phyloP scores from a whole-genome alignment of 1,284 basidiomycete species.

The Ceraceosorus bombacis region DNA sequence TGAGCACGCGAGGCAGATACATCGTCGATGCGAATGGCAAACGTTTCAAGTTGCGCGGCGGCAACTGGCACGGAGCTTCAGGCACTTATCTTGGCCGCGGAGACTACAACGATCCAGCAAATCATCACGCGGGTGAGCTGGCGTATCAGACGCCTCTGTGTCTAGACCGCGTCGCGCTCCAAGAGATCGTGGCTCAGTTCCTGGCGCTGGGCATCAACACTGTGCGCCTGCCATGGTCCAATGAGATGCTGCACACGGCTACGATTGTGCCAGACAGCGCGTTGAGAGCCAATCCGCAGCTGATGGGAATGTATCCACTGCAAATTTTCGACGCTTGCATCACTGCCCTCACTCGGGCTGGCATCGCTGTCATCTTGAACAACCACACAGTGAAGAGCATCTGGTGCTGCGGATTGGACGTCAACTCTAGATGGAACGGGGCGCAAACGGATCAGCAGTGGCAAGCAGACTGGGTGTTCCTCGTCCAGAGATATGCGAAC shows the following conservation, averaged over 20 bases:
- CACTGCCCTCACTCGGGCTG: slow-evolving; percentile 9
- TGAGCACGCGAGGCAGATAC: slow-evolving; percentile 15
- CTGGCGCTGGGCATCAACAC: slow-evolving; percentile 14
- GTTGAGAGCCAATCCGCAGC: slow-evolving; percentile 14
- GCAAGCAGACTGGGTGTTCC: slow-evolving; percentile 12
- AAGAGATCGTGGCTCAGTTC: slow-evolving; percentile 12
- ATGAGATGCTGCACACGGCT: slow-evolving; percentile 15
- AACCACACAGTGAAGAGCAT: slow-evolving; percentile 14
- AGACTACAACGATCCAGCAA: slow-evolving; percentile 6
- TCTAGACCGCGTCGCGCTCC: slow-evolving; percentile 13
- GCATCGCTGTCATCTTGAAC: slow-evolving; percentile 19
- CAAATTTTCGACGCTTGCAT: slow-evolving; percentile 13
- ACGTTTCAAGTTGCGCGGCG: slow-evolving; percentile 11
- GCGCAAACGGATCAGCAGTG: slow-evolving; percentile 9
- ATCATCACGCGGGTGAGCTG: slow-evolving; percentile 15
- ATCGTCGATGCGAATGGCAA: slow-evolving; percentile 14
- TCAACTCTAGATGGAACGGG: slow-evolving; percentile 15
- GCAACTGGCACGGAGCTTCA: slow-evolving; percentile 17
- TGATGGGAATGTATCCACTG: slow-evolving; percentile 12
- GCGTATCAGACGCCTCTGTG: slow-evolving; percentile 15
- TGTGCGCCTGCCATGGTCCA: slow-evolving; percentile 14
- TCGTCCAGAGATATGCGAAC: slow-evolving; percentile 10
- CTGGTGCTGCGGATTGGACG: slow-evolving; percentile 17
- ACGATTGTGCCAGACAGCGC: slow-evolving; percentile 9
- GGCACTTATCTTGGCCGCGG: slow-evolving; percentile 15